Evolutionary conservation across 2,329 filamentous ascomycete genomes (phyloP).

Genomic region (Aureobasidium sp.): DNA sequence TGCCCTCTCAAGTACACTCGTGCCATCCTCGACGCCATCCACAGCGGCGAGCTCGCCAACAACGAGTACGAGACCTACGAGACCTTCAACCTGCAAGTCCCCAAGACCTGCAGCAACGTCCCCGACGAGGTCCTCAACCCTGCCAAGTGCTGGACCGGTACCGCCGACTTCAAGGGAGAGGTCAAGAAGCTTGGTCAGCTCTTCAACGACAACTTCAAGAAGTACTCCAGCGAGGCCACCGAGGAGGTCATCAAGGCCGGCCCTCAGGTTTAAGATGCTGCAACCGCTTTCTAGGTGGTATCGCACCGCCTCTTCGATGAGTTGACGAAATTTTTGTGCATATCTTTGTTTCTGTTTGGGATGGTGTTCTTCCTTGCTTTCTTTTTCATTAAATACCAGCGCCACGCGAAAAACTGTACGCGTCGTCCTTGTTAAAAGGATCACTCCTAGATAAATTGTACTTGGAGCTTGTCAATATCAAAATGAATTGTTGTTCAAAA

Average conservation of each 20-base stretch:
- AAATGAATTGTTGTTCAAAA: neutral
- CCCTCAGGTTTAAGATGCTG: constrained; percentile 19
- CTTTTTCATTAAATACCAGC: neutral
- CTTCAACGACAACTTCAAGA: constrained; percentile 97
- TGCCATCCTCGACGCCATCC: constrained; percentile 95
- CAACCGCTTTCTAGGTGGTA: neutral
- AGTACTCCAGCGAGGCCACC: constrained; percentile 73
- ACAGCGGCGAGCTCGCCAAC: constrained; percentile 90
- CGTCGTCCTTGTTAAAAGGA: neutral
- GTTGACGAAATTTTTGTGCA: constrained; percentile 6
- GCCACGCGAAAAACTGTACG: constrained; percentile 4
- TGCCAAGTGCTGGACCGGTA: constrained; percentile 80
- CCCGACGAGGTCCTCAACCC: constrained; percentile 92
- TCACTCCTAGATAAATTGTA: constrained; percentile 6
- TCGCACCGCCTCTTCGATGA: neutral
- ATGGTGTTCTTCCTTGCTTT: neutral
- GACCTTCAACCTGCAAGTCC: constrained; percentile 94
- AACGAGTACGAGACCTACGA: constrained; percentile 92
- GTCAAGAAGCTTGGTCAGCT: constrained; percentile 83
- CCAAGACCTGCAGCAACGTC: constrained; percentile 81
- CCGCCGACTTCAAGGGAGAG: constrained; percentile 74
- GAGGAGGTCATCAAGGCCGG: constrained; percentile 38
- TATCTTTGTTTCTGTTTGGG: neutral
- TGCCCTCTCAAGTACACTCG: constrained; percentile 98
- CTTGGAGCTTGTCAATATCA: neutral